Conservation (phyloP, 257 asterid species). For the Avicennia marina region DNA sequence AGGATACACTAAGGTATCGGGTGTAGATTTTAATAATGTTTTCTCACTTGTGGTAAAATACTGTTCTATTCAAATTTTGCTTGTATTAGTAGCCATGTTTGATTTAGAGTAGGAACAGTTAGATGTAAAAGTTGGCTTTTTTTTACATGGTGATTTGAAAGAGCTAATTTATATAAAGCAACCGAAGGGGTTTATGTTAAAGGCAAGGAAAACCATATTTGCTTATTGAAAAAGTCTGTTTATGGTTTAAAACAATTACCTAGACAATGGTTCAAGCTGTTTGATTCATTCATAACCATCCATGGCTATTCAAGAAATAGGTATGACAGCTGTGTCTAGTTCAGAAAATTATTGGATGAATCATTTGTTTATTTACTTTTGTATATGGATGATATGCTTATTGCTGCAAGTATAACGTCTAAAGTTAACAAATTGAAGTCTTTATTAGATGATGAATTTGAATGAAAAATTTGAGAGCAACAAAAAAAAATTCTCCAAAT, state of each 20-base stretch:
- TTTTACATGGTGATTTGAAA: no score
- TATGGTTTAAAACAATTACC: not conserved
- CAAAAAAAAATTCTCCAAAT: constrained; percentile 4
- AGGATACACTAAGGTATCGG: not conserved
- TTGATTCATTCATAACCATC: constrained; percentile 3
- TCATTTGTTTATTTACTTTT: no score
- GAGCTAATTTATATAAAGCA: no score
- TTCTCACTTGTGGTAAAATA: no score
- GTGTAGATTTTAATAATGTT: not conserved
- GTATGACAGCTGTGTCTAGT: not conserved
- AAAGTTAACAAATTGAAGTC: not conserved
- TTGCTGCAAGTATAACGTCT: not conserved
- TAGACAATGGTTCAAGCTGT: constrained; percentile 4
- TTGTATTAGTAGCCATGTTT: no score
- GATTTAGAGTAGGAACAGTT: no score
- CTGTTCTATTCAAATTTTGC: no score
- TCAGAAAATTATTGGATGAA: no score
- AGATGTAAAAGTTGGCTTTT: no score
- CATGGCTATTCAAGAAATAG: not conserved
- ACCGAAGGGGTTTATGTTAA: no score
- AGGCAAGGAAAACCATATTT: constrained; percentile 1
- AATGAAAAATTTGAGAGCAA: constrained; percentile 17
- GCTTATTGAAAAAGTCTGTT: not conserved
- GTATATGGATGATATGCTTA: constrained; percentile 10
- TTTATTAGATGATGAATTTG: not conserved